These are phyloP conservation scores for Planoprotostelium fungivorum DNA, from an alignment of 78 protist genomes.

Conservation along the genomic window DNA sequence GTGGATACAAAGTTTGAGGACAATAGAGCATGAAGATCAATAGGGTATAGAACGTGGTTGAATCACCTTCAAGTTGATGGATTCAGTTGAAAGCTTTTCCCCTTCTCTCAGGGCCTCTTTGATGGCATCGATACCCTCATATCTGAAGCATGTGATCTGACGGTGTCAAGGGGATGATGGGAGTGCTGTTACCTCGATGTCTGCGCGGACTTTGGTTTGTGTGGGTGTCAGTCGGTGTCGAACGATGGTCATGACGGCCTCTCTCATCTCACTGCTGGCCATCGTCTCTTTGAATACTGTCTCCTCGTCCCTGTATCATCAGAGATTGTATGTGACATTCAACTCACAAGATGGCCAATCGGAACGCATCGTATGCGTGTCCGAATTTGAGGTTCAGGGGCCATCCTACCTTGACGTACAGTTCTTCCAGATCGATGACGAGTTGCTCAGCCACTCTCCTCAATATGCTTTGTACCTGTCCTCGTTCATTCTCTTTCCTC, in stretches of 20 bases:
- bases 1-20: too few species aligned
- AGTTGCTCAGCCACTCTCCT: not conserved
- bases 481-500: not conserved
- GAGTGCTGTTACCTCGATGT: conserved; percentile 22
- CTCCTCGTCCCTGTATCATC: conserved; percentile 20
- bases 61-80: conserved; percentile 19
- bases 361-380: conserved; percentile 94
- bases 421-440: conserved; percentile 14
- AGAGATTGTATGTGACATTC: not conserved
- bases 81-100: conserved; percentile 40
- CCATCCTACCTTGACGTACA: conserved; percentile 81
- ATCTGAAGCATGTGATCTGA: conserved; percentile 89
- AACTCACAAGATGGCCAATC: conserved; percentile 61
- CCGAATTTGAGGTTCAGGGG: conserved; percentile 78
- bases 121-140: conserved; percentile 96
- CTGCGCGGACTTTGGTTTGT: conserved; percentile 64
- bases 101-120: conserved; percentile 82
- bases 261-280: conserved; percentile 14
- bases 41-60: not conserved
- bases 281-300: conserved; percentile 48
- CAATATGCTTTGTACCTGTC: not conserved
- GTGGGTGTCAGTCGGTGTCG: conserved; percentile 83
- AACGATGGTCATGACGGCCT: conserved; percentile 60
- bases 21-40: not conserved
- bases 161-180: conserved; percentile 38